Evolutionary conservation across 352 stramenopile species (phyloP), one percentile per base, ranked within the genome.

Genomic region (Albugo candida): DNA sequence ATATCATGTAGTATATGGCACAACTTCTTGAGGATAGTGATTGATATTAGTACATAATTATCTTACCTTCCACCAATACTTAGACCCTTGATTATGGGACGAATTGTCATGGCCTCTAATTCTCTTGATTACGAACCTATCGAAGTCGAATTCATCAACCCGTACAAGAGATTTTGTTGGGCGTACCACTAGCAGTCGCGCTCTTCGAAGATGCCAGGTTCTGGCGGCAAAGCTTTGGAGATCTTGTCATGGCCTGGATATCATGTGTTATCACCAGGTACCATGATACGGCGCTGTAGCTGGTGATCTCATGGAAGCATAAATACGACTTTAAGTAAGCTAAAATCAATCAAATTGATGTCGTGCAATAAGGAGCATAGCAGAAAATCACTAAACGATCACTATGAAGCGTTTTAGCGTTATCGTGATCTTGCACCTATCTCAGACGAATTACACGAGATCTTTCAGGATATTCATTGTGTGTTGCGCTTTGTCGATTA

Each of bases 371-470:
- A n/a, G n/a, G n/a, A n/a, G n/a, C n/a, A n/a, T 41, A 58, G 77
- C 16, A 63, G 74, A 21, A 70, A 63, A 51, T 54, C 61, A 17
- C 49, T 44, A 19, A 63, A 45, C 8, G 70, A 91, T 62, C 64
- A 70, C 19, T 91, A 73, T 72, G 51, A 67, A 41, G 59, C 79
- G 16, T 91, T 87, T 56, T 91, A 75, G 70, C 66, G 63, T 38
- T 47, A 54, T 34, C 56, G 66, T 16, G 68, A 83, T 36, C 61
- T 77, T 18, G 68, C 77, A 10, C 60, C 49, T 2, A 58, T 83
- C 8, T 51, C 78, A 13, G 74, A 83, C 47, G 58, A 64, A 5
- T 60, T 68, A 0, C 58, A 53, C 5, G 73, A 83, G 14, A 52
- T 87, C 16, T 52, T 83, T 13, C 74, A 73, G 48, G 84, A 91